A percentile compares a stretch with the other conserved stretches of the same genome.
Evolutionary conservation across 495 filamentous ascomycete species (phyloP).

Genomic region (Talaromyces ruber): DNA sequence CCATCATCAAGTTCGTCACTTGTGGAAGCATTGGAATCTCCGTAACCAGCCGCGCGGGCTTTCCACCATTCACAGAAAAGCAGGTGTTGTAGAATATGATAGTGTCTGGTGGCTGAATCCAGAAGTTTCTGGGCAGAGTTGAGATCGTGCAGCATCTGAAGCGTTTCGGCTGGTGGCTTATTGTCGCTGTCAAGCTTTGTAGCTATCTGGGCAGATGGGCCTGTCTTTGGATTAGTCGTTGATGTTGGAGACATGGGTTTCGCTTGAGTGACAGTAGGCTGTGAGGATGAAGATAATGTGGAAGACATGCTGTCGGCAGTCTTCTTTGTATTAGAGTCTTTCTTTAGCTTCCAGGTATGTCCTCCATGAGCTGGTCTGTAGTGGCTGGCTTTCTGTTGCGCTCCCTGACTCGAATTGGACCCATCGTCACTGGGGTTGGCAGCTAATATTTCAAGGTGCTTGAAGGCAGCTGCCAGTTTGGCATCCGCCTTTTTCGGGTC

Average conservation of each 20-base stretch:
- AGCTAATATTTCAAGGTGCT: slow-evolving; percentile 12
- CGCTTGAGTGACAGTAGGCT: too few species aligned
- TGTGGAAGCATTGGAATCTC: not conserved
- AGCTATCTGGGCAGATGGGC: not conserved
- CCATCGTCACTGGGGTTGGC: not conserved
- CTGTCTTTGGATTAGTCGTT: not conserved
- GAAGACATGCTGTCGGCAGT: too few species aligned
- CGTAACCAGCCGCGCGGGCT: not conserved
- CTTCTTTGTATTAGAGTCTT: not conserved
- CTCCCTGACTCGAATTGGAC: not conserved
- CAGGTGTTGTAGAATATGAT: not conserved
- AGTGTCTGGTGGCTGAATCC: not conserved
- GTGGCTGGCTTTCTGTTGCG: not conserved
- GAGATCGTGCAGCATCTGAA: not conserved
- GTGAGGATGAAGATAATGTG: too few species aligned
- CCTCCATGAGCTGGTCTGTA: slow-evolving; percentile 20
- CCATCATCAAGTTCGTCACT: not conserved
- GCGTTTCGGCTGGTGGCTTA: not conserved
- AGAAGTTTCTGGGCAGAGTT: not conserved
- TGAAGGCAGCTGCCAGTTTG: not conserved
- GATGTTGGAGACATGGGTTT: too few species aligned
- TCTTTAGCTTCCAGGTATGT: slow-evolving; percentile 11
- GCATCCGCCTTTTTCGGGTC: slow-evolving; percentile 7
- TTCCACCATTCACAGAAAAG: not conserved
- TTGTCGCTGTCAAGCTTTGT: not conserved